A percentile compares a stretch with the other conserved stretches of the same genome.
phyloP scores from a whole-genome alignment of 768 basidiomycete species.

The Boletus reticuloceps region DNA sequence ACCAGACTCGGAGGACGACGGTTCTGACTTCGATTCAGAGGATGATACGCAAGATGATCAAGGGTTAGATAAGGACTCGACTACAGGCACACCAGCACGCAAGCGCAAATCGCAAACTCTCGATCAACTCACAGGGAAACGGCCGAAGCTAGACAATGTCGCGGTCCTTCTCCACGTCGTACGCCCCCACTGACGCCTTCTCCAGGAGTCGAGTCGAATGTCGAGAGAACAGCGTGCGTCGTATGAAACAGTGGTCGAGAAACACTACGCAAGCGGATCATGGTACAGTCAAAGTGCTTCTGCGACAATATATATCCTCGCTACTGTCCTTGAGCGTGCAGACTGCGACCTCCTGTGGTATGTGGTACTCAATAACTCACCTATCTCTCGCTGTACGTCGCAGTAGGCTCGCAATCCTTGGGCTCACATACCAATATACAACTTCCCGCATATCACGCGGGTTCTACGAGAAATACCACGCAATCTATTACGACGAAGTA shows the following conservation, averaged over 20 bases:
- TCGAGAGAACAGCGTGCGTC: constrained; percentile 66
- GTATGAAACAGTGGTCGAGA: constrained; percentile 65
- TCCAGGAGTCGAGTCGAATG: constrained; percentile 52
- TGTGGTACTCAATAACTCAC: constrained; percentile 10
- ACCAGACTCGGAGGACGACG: constrained; percentile 59
- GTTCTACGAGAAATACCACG: constrained; percentile 78
- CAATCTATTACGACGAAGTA: constrained; percentile 87
- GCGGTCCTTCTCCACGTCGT: constrained; percentile 5
- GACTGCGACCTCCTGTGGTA: constrained; percentile 95
- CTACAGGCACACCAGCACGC: constrained; percentile 35
- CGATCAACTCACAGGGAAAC: constrained; percentile 47
- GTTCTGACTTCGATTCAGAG: constrained; percentile 44
- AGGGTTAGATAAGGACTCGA: constrained; percentile 40
- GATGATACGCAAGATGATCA: constrained; percentile 43
- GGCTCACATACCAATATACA: constrained; percentile 90
- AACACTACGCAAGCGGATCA: constrained; percentile 83
- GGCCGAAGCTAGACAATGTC: constrained; percentile 54
- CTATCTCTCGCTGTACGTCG: constrained; percentile 5
- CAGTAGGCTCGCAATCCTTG: constrained; percentile 85
- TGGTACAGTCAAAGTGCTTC: constrained; percentile 89
- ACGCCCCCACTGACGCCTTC: constrained; percentile 1
- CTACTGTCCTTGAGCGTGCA: constrained; percentile 85
- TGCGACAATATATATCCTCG: constrained; percentile 84
- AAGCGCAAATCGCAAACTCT: constrained; percentile 50
- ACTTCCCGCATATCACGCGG: constrained; percentile 85